These are phyloP conservation scores for Boletellus sp. DNA, from an alignment of 1,284 basidiomycete genomes.

Conservation along the genomic window DNA sequence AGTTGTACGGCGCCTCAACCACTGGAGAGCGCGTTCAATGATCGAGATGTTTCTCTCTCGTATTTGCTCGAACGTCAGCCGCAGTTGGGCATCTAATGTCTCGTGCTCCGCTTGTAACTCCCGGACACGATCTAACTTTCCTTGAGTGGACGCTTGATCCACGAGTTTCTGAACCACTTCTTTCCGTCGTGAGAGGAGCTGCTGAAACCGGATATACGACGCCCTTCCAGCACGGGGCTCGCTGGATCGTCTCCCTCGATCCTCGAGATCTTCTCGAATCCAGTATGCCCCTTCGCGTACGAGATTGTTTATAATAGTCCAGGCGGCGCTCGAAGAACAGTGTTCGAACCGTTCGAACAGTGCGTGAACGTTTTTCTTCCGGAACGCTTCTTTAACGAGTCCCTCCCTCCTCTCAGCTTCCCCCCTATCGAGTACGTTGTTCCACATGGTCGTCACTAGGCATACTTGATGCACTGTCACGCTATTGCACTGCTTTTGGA, in stretches of 20 bases:
- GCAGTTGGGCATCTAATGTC: not conserved
- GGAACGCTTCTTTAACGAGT: not conserved
- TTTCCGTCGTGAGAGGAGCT: not conserved
- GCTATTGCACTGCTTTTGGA: conserved; percentile 1
- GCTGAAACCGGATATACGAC: not conserved
- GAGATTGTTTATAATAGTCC: not conserved
- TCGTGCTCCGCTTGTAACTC: conserved; percentile 2
- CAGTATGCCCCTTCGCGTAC: not conserved
- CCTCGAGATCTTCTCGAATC: conserved; percentile 3
- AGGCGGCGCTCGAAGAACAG: not conserved
- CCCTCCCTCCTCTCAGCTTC: conserved; percentile 1
- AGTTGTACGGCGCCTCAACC: not conserved
- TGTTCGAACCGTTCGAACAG: conserved; percentile 7
- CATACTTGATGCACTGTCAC: conserved; percentile 1
- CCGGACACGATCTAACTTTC: not conserved
- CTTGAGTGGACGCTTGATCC: not conserved
- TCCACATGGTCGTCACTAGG: conserved; percentile 14
- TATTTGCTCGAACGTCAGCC: not conserved
- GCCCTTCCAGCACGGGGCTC: not conserved
- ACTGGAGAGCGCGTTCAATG: conserved; percentile 1
- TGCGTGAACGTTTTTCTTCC: not conserved
- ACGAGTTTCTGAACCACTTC: conserved; percentile 2
- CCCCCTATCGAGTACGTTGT: conserved; percentile 1
- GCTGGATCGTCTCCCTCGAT: not conserved
- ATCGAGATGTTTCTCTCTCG: conserved; percentile 2